Base-by-base conservation (phyloP, 164 flowering plant species). In the Magnolia changhungtana region DNA sequence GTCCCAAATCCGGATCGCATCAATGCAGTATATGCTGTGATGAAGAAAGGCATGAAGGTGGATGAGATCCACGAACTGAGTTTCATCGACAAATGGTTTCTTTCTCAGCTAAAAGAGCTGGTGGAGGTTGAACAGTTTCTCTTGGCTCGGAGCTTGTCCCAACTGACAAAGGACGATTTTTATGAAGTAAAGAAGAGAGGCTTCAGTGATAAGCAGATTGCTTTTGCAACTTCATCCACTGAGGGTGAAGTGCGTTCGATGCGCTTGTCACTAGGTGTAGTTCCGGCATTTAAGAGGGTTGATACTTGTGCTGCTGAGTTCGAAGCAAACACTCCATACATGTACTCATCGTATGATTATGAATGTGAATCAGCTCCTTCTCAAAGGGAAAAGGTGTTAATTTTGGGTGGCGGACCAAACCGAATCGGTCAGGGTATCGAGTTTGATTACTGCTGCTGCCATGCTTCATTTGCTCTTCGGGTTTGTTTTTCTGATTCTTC, bases 251-350 rank as follows among this genome's bases (percentile, higher is more conserved):
- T 96, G 51, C 86, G 97, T 19, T 76, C 75, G 13, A 87, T 75
- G 82, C 85, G 99, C 69, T 61, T 94, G 71, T 90, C 95, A 63
- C 69, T 92, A 2, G 95, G 98, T 73, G 92, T 96, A 70, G 65
- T 79, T 69, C 99, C 98, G 49, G 84, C 91, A 51, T 96, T 91
- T 82, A 96, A 94, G 77, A 87, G 95, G 76, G 99, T 96, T 45
- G 99, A 96, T 86, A 96, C 99, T 16, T 96, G 99, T 86, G 98
- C 98, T 72, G 98, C 99, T 10, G 98, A 96, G 80, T 96, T 96
- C 82, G 99, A 96, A 78, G 99, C 99, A n/a, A 84, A 96, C 78
- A 96, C 99, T 75, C 99, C 99, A 1, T 96, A 94, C 77, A 91
- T 96, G 97, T 96, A 96, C 78, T 96, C 98, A 4, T 91, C 94